phyloP scores from a whole-genome alignment of 768 basidiomycete species.

The Pisolithus tinctorius region DNA sequence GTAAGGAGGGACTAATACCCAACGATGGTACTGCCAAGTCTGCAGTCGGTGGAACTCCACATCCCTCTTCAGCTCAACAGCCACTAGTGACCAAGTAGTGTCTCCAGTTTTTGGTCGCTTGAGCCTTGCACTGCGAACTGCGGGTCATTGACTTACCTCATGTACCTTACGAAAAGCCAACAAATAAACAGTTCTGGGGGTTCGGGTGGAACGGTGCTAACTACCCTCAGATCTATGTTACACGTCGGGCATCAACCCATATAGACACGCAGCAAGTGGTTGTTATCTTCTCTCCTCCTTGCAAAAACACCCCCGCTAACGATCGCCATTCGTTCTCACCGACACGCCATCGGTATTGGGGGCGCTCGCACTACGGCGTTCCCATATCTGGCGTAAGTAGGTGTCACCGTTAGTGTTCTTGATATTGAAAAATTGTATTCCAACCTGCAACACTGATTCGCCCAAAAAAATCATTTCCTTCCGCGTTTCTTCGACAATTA shows the following conservation, averaged over 20 bases:
- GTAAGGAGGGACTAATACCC: slow-evolving; percentile 4
- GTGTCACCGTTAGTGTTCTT: slow-evolving; percentile 10
- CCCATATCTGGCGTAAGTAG: slow-evolving; percentile 48
- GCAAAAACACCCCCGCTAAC: slow-evolving; percentile 8
- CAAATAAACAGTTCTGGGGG: slow-evolving; percentile 9
- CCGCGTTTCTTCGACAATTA: slow-evolving; percentile 93
- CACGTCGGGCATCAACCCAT: slow-evolving; percentile 6
- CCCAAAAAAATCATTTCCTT: slow-evolving; percentile 98
- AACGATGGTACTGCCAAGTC: slow-evolving; percentile 1
- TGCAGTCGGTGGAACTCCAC: slow-evolving; percentile 2
- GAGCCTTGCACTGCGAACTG: background rate
- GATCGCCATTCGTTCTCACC: slow-evolving; percentile 29
- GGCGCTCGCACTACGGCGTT: slow-evolving; percentile 35
- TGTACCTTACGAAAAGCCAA: slow-evolving; percentile 9
- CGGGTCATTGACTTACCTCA: background rate
- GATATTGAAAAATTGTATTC: slow-evolving; percentile 3
- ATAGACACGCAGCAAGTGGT: slow-evolving; percentile 16
- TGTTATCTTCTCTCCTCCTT: slow-evolving; percentile 23
- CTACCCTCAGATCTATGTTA: background rate
- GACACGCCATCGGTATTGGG: slow-evolving; percentile 9
- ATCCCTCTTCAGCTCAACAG: background rate
- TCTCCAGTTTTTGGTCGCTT: background rate
- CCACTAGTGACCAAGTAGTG: slow-evolving; percentile 8
- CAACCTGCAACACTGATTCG: slow-evolving; percentile 91
- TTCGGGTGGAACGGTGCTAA: background rate